Base-by-base conservation (phyloP, 2,329 filamentous ascomycete species). In the Elsinoe ampelina region DNA sequence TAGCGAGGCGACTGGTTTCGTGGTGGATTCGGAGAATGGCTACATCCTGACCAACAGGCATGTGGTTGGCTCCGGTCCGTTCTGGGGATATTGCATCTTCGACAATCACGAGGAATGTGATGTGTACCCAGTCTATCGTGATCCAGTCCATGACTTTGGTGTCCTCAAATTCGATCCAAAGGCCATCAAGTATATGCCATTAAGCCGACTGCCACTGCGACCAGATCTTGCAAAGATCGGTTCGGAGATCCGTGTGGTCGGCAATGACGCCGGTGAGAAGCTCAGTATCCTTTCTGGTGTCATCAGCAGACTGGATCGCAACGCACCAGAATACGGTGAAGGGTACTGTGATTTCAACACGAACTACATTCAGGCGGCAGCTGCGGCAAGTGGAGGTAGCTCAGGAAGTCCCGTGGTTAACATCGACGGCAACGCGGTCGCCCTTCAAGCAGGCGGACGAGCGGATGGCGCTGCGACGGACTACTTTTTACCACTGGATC, bases 391-490 rank as follows among this genome's bases (percentile, higher is more conserved):
- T 70, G 93, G 93, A 63, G 93, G 93, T 63, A 95, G 89, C 75
- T 98, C 93, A n/a, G 93, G 93, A 61, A 95, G 88, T 83, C 93
- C 93, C 0, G 93, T 98, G 0, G 91, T 98, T 60, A 95, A 96
- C 72, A 87, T 95, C 59, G 89, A 95, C 70, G 93, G 93, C 10
- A 86, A 84, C 67, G 93, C 91, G 4, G 85, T 98, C 57, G 93
- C 93, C 38, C 75, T 98, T 43, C 93, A 98, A 72, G 93, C 93
- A 45, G 93, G 95, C 60, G 93, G 93, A 43, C 82, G 93, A 71
- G 87, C 89, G 30, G 93, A 98, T 68, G 92, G 92, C 59, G 93
- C 93, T 43, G 92, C 95, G 11, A 98, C 93, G 17, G 93, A 98
- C 70, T 98, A 98, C 71, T 97, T 98, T 72, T 77, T 98, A 4